Evolutionary conservation across 179 eudicot genomes (phyloP).

Genomic region (Spergularia azorica): DNA sequence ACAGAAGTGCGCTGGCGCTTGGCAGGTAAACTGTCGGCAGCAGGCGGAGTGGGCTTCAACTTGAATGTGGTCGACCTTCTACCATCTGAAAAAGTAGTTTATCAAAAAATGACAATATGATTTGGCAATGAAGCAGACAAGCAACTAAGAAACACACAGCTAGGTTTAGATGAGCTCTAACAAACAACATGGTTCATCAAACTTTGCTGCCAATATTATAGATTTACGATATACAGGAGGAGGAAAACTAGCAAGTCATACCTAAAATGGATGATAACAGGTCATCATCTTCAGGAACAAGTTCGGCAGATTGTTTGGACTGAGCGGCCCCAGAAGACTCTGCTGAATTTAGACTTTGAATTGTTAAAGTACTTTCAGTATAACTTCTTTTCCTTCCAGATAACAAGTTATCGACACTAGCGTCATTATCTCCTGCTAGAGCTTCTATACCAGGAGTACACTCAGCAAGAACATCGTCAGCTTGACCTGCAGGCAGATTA

Average conservation of each 20-base stretch:
- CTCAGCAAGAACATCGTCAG: slow-evolving; percentile 40
- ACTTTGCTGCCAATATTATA: not conserved
- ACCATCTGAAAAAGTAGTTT: slow-evolving; percentile 56
- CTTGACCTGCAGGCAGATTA: slow-evolving; percentile 40
- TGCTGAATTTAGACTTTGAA: slow-evolving; percentile 72
- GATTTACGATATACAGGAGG: not conserved
- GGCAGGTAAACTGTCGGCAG: slow-evolving; percentile 39
- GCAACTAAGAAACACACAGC: not conserved
- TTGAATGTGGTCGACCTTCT: slow-evolving; percentile 64
- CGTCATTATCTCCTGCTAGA: slow-evolving; percentile 39
- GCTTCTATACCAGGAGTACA: slow-evolving; percentile 49
- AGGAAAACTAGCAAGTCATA: slow-evolving; percentile 28
- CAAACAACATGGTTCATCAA: not conserved
- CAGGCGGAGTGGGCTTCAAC: slow-evolving; percentile 70
- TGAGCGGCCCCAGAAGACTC: slow-evolving; percentile 62
- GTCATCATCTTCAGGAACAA: slow-evolving; percentile 88
- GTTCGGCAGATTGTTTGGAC: slow-evolving; percentile 60
- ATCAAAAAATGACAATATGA: not conserved
- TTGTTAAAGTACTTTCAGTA: slow-evolving; percentile 81
- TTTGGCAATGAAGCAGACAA: slow-evolving; percentile 5
- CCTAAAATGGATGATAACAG: slow-evolving; percentile 93
- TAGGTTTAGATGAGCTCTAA: not conserved
- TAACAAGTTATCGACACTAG: slow-evolving; percentile 39
- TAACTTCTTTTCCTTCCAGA: slow-evolving; percentile 83
- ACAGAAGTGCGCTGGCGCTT: slow-evolving; percentile 64